Conservation (phyloP, 2,329 filamentous ascomycete genomes). For the Aureobasidium uvarum region DNA sequence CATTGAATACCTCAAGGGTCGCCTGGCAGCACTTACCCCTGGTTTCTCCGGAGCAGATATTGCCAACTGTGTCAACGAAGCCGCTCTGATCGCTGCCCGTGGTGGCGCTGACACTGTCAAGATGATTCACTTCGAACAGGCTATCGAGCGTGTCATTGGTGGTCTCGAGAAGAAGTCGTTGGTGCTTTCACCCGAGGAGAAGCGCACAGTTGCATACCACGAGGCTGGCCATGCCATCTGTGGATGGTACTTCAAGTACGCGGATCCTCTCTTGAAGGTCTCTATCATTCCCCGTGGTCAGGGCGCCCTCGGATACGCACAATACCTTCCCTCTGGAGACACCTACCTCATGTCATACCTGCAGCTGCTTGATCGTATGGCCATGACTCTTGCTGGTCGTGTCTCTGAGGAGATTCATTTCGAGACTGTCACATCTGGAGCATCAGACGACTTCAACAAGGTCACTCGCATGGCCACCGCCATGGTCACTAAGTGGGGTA, state of each 20-base stretch:
- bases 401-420: conserved; percentile 97
- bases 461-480: conserved; percentile 92
- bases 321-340: conserved; percentile 89
- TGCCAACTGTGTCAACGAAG: conserved; percentile 97
- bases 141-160: conserved; percentile 94
- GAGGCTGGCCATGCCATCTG: conserved; percentile 98
- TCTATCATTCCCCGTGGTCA: conserved; percentile 97
- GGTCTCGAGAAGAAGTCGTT: conserved; percentile 97
- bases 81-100: conserved; percentile 88
- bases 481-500: conserved; percentile 99
- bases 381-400: conserved; percentile 95
- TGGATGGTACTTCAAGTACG: conserved; percentile 94
- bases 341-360: conserved; percentile 94
- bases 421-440: conserved; percentile 90
- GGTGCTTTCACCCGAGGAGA: conserved; percentile 89
- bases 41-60: conserved; percentile 98
- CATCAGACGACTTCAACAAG: conserved; percentile 97
- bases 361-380: conserved; percentile 99
- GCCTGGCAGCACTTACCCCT: conserved; percentile 86
- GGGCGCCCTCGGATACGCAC: conserved; percentile 90
- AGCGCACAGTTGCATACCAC: conserved; percentile 95
- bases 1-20: conserved; percentile 79
- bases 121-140: conserved; percentile 93
- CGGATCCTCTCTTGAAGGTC: conserved; percentile 96
- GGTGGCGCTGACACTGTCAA: conserved; percentile 74